Evolutionary conservation across 306 rosid genomes (phyloP).

Genomic region (Lupinus albus): DNA sequence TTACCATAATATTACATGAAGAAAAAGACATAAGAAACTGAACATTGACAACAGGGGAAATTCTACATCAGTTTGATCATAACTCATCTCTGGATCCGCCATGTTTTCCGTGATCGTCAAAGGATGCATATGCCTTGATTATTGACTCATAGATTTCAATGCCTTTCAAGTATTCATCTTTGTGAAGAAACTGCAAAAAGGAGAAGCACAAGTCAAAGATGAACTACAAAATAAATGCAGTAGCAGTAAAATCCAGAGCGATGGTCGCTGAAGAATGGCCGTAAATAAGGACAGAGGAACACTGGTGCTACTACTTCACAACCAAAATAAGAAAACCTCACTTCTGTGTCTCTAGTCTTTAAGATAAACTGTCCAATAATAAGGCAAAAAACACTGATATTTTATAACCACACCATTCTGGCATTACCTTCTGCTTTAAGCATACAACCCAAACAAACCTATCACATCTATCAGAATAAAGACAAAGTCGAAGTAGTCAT

Average conservation of each 20-base stretch:
- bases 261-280: neutral
- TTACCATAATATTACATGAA: constrained; percentile 29
- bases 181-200: constrained; percentile 71
- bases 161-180: constrained; percentile 86
- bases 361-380: neutral
- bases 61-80: constrained; percentile 41
- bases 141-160: constrained; percentile 67
- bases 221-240: constrained; percentile 14
- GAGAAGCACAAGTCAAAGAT: constrained; percentile 32
- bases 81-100: constrained; percentile 67
- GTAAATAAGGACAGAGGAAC: neutral
- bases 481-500: neutral
- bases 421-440: neutral
- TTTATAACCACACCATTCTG: neutral
- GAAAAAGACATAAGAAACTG: neutral
- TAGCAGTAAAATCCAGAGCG: constrained; percentile 3
- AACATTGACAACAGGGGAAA: neutral
- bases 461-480: neutral
- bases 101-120: constrained; percentile 39
- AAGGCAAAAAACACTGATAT: neutral
- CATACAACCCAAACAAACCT: neutral
- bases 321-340: neutral
- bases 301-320: constrained; percentile 7
- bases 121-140: constrained; percentile 70
- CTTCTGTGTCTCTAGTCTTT: neutral